phyloP scores from a whole-genome alignment of 805 yeast genomes.

The Barnettozyma pratensis region DNA sequence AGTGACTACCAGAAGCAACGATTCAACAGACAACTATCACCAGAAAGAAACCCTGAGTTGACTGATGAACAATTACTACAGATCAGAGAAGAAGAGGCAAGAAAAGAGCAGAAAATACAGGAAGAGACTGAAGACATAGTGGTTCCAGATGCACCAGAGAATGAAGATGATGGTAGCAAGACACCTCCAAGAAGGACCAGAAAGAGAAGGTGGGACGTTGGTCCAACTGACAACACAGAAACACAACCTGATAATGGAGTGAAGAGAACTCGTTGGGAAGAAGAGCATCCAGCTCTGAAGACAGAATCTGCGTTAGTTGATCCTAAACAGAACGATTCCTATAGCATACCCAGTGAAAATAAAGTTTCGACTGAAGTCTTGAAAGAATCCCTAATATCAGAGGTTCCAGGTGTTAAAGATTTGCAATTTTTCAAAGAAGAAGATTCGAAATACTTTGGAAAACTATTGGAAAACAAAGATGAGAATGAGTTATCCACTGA shows the following conservation, averaged over 20 bases:
- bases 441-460: conserved; percentile 69
- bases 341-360: conserved; percentile 49
- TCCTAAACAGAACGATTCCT: conserved; percentile 26
- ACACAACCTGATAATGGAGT: neutral
- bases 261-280: conserved; percentile 16
- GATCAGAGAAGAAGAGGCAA: conserved; percentile 36
- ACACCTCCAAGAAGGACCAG: conserved; percentile 25
- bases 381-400: conserved; percentile 39
- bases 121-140: neutral
- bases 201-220: conserved; percentile 23
- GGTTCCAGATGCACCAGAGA: neutral
- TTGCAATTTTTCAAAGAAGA: conserved; percentile 64
- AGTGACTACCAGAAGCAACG: conserved; percentile 43
- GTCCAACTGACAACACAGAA: conserved; percentile 2
- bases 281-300: neutral
- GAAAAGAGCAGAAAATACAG: conserved; percentile 21
- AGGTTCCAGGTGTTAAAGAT: conserved; percentile 61
- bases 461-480: conserved; percentile 36
- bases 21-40: conserved; percentile 26
- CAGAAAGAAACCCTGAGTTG: conserved; percentile 26
- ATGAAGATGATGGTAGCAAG: conserved; percentile 15
- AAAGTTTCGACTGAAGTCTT: conserved; percentile 24
- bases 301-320: too few relatives aligned
- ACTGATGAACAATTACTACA: conserved; percentile 40
- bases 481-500: conserved; percentile 37